Base-by-base conservation (phyloP, 2,329 filamentous ascomycete species). In the Xylariaceae sp. region DNA sequence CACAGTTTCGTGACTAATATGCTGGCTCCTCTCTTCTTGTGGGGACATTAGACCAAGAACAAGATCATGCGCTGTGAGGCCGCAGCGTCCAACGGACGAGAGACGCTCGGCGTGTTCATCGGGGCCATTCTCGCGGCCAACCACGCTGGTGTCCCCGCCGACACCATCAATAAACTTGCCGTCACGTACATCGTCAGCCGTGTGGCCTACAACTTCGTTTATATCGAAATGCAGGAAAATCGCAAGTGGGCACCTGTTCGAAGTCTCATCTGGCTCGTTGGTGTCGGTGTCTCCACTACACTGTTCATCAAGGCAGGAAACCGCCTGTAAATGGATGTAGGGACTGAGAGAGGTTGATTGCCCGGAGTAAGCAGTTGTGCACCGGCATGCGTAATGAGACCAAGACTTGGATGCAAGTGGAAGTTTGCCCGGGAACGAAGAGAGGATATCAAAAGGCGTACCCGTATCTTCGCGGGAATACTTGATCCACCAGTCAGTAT, bases 81-180 rank as follows among this genome's bases (percentile, higher is more conserved):
- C 1, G 66, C 66, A 4, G 49, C 53, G 5, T 54, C 61, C 47
- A 69, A 69, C 58, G 66, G 55, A 39, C 55, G 57, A 42, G 67
- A 69, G 54, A 66, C 63, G 5, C 23, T 69, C 18, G 30, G 50
- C 45, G 17, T 68, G 47, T 69, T 65, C 50, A 47, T 62, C 13
- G 60, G 58, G 2, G 74, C 69, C 47, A 72, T 82, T 15, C 70
- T 77, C 44, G 79, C 79, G 13, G 79, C 75, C 63, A 81, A 80
- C 67, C 67, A 70, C n/a, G 72, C 78, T 4, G 73, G 74, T 18
- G 72, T 81, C 2, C 66, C 72, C 10, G 61, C 65, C 10, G 54
- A 60, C n/a, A 69, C 66, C 30, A 66, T 80, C 63, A 82, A 81
- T 66, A 50, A 61, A 44, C 65, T 80, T 23, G 68, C 73, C 42